These are phyloP conservation scores for Chlamydomonas eustigma DNA, from an alignment of 139 green algal species.

Conservation along the genomic window DNA sequence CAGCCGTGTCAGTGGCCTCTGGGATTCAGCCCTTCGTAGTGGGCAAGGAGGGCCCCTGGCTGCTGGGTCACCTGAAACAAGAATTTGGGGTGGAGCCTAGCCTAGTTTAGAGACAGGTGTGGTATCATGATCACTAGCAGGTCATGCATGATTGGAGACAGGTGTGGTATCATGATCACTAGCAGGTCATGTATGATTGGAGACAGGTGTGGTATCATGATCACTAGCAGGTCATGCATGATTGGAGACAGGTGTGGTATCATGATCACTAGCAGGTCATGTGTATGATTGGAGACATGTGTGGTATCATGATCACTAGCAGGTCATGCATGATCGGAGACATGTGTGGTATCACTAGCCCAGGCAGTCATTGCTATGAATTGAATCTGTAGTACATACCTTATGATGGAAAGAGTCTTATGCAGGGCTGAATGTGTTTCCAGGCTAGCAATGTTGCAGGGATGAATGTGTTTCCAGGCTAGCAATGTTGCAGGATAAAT, in stretches of 20 bases:
- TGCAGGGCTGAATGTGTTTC: too few species aligned
- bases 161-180: too few species aligned
- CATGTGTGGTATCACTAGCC: too few species aligned
- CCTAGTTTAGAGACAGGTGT: constrained; percentile 29
- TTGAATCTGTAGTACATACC: too few species aligned
- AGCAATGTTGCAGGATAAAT: too few species aligned
- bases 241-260: constrained; percentile 31
- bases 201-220: constrained; percentile 14
- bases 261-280: too few species aligned
- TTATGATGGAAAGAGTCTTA: too few species aligned
- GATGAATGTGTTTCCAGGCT: too few species aligned
- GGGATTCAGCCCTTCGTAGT: constrained; percentile 47
- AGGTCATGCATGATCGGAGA: constrained; percentile 46
- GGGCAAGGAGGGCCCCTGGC: constrained; percentile 43
- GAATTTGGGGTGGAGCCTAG: neutral
- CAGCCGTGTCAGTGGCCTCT: constrained; percentile 40
- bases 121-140: too few species aligned
- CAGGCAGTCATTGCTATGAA: constrained; percentile 59
- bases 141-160: constrained; percentile 49
- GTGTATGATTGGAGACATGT: constrained; percentile 46
- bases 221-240: constrained; percentile 45
- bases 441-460: too few species aligned
- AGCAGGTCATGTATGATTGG: constrained; percentile 55
- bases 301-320: too few species aligned
- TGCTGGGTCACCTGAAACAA: constrained; percentile 7